Conservation (phyloP, 768 basidiomycete genomes). For the Agaricus sinodeliciosus region DNA sequence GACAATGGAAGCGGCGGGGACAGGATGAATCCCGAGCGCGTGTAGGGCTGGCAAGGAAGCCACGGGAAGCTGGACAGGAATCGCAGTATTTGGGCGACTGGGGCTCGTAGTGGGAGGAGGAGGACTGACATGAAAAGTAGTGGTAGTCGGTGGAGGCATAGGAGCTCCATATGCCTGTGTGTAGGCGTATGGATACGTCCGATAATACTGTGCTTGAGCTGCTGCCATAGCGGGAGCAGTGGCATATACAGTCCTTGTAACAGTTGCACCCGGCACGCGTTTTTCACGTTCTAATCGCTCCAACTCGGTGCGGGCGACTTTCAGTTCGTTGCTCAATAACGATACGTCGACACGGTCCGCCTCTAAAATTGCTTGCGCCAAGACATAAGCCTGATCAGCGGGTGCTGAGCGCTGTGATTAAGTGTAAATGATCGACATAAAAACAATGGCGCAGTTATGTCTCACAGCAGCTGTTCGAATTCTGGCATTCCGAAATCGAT, state of each 20-base stretch:
- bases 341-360: conserved; percentile 59
- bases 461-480: conserved; percentile 53
- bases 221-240: conserved; percentile 23
- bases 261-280: conserved; percentile 38
- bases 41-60: conserved; percentile 59
- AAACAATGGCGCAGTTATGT: conserved; percentile 1
- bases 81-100: conserved; percentile 30
- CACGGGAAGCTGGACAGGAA: conserved; percentile 69
- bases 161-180: conserved; percentile 48
- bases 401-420: conserved; percentile 48
- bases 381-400: conserved; percentile 55
- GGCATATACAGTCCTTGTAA: conserved; percentile 36
- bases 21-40: conserved; percentile 66
- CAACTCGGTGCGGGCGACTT: conserved; percentile 53
- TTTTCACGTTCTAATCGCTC: conserved; percentile 69
- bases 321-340: conserved; percentile 50
- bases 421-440: not conserved
- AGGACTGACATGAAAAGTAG: conserved; percentile 19
- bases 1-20: conserved; percentile 49
- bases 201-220: conserved; percentile 52
- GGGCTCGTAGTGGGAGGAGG: conserved; percentile 23
- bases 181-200: conserved; percentile 59
- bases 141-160: conserved; percentile 29
- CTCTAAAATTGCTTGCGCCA: conserved; percentile 61
- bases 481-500: conserved; percentile 50